phyloP scores from a whole-genome alignment of 805 yeast genomes.

The Pichia gijzeniarum region DNA sequence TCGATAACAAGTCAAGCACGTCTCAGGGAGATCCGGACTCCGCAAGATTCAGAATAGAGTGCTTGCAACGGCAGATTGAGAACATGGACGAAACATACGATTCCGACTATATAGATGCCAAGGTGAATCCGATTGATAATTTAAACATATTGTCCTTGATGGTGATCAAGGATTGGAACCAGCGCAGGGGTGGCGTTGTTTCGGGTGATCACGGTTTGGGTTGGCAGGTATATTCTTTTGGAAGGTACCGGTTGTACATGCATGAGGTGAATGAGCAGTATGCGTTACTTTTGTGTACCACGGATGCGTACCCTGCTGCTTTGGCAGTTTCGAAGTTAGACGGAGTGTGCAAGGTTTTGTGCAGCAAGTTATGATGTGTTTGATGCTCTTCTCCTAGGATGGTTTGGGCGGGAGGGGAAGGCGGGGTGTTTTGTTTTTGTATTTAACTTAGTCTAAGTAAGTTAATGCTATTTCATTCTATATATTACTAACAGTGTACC shows the following conservation, averaged over 20 bases:
- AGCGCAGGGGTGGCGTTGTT: background rate
- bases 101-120: slow-evolving; percentile 25
- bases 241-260: slow-evolving; percentile 19
- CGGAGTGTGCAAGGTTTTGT: slow-evolving; percentile 8
- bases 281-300: slow-evolving; percentile 26
- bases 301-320: slow-evolving; percentile 25
- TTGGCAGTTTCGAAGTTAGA: slow-evolving; percentile 25
- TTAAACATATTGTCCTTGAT: slow-evolving; percentile 27
- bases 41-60: slow-evolving; percentile 5
- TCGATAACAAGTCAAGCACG: background rate
- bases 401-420: background rate
- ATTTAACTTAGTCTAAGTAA: no score
- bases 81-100: slow-evolving; percentile 16
- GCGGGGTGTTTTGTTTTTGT: background rate
- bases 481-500: slow-evolving; percentile 4
- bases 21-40: background rate
- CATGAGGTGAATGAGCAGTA: slow-evolving; percentile 20
- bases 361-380: background rate
- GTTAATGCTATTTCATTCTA: background rate
- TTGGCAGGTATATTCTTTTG: slow-evolving; percentile 26
- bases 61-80: slow-evolving; percentile 12
- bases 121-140: slow-evolving; percentile 27
- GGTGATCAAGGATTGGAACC: slow-evolving; percentile 26
- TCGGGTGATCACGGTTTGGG: background rate
- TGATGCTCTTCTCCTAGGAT: no score